A percentile compares a stretch with the other conserved stretches of the same genome.
Evolutionary conservation across 495 filamentous ascomycete genomes (phyloP).

Genomic region (Jackrogersella minutella): DNA sequence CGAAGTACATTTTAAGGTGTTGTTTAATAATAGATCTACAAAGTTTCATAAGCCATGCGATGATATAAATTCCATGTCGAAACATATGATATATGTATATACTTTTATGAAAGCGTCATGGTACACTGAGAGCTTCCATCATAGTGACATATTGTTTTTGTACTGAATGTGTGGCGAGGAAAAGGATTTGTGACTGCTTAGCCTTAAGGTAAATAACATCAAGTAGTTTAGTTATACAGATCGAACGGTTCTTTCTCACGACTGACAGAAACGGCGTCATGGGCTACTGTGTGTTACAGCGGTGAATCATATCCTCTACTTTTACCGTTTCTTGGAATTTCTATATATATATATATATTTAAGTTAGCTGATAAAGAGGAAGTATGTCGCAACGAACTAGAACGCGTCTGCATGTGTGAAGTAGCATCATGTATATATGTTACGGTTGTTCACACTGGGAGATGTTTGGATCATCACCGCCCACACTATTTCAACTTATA

Average conservation of each 20-base stretch:
- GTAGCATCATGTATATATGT: not conserved
- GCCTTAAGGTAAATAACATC: not conserved
- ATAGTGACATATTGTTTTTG: not conserved
- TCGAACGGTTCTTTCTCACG: not conserved
- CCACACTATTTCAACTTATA: not conserved
- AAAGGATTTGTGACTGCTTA: too few relatives aligned
- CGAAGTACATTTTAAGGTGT: not conserved
- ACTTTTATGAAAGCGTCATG: not conserved
- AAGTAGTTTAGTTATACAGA: not conserved
- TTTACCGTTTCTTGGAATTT: not conserved
- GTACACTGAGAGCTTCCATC: not conserved
- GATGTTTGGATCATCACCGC: not conserved
- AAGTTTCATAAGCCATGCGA: not conserved
- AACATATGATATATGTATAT: not conserved
- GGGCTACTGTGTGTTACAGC: not conserved
- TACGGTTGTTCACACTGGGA: not conserved
- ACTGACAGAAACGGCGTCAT: not conserved
- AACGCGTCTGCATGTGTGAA: not conserved
- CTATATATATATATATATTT: not conserved
- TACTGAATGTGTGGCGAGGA: not conserved
- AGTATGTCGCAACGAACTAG: too few relatives aligned
- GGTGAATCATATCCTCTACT: conserved; percentile 1
- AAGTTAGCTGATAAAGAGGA: not conserved
- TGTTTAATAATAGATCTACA: too few relatives aligned
- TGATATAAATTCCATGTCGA: not conserved